These are phyloP conservation scores for Austroboletus festivus DNA, from an alignment of 768 basidiomycete genomes.

Conservation along the genomic window DNA sequence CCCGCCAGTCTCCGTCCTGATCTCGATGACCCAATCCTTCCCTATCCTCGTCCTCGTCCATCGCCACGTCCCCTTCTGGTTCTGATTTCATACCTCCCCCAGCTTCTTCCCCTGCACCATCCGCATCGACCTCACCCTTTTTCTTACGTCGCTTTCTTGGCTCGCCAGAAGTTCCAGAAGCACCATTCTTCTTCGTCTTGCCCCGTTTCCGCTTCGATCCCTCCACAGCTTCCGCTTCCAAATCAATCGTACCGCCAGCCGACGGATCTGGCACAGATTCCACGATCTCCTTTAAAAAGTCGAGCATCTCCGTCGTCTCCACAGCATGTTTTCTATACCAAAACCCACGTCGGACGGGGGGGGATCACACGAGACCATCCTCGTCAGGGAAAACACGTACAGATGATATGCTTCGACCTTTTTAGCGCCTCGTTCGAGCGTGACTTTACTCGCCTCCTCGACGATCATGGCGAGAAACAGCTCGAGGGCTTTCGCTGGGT, in stretches of 20 bases:
- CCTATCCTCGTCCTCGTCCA: constrained; percentile 43
- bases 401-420: constrained; percentile 92
- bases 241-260: constrained; percentile 72
- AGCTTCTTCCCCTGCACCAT: constrained; percentile 33
- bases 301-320: constrained; percentile 81
- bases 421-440: constrained; percentile 72
- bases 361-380: too few relatives aligned
- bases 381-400: constrained; percentile 43
- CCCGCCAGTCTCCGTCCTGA: constrained; percentile 43
- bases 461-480: constrained; percentile 85
- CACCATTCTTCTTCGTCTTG: constrained; percentile 49
- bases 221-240: constrained; percentile 59
- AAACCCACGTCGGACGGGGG: not conserved
- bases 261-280: constrained; percentile 84
- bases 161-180: constrained; percentile 33
- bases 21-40: constrained; percentile 34
- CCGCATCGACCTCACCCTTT: constrained; percentile 36
- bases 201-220: constrained; percentile 55
- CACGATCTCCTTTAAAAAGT: constrained; percentile 93
- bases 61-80: constrained; percentile 34
- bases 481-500: constrained; percentile 92
- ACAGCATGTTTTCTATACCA: constrained; percentile 85
- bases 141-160: constrained; percentile 51
- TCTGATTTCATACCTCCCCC: constrained; percentile 38
- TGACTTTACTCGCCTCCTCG: constrained; percentile 79